Evolutionary conservation across 208 protist species (phyloP).

Genomic region (Wallacemonas rigidus): DNA sequence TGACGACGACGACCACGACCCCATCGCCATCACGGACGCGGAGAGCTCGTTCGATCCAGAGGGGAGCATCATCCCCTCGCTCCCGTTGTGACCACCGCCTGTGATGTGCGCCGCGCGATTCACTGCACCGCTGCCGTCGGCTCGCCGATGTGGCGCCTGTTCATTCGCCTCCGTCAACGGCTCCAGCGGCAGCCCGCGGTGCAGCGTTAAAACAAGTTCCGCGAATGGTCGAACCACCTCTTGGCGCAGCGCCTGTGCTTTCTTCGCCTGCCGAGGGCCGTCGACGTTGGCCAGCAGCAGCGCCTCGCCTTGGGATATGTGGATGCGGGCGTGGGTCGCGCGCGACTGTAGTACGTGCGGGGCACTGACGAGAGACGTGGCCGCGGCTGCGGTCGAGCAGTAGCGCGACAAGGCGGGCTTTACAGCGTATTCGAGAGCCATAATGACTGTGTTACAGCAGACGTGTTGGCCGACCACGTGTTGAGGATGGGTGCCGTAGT

Average conservation of each 20-base stretch:
- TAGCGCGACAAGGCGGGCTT: constrained; percentile 55
- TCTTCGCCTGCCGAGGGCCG: constrained; percentile 4
- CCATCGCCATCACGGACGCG: neutral
- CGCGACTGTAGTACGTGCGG: constrained; percentile 25
- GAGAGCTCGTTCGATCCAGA: neutral
- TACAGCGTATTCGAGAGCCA: constrained; percentile 67
- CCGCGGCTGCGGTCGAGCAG: constrained; percentile 19
- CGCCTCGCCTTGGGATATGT: neutral
- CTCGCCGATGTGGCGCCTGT: neutral
- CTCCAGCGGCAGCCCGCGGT: constrained; percentile 41
- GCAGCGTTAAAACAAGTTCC: constrained; percentile 51
- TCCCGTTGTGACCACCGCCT: too few species aligned
- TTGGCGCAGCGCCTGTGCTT: constrained; percentile 32
- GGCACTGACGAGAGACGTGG: neutral
- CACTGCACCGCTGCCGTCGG: neutral
- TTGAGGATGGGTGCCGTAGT: constrained; percentile 51
- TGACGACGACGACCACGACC: neutral
- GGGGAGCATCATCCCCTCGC: neutral
- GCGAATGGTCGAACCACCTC: constrained; percentile 59
- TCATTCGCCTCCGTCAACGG: constrained; percentile 19
- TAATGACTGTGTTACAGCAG: constrained; percentile 64
- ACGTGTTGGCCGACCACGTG: constrained; percentile 74
- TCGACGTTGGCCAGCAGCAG: constrained; percentile 5
- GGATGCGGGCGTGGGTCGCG: constrained; percentile 1
- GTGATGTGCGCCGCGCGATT: neutral